A percentile compares a stretch with the other conserved stretches of the same genome.
These are phyloP conservation scores for Zoysia japonica DNA, from an alignment of 176 grass and related monocot species.

Conservation along the genomic window DNA sequence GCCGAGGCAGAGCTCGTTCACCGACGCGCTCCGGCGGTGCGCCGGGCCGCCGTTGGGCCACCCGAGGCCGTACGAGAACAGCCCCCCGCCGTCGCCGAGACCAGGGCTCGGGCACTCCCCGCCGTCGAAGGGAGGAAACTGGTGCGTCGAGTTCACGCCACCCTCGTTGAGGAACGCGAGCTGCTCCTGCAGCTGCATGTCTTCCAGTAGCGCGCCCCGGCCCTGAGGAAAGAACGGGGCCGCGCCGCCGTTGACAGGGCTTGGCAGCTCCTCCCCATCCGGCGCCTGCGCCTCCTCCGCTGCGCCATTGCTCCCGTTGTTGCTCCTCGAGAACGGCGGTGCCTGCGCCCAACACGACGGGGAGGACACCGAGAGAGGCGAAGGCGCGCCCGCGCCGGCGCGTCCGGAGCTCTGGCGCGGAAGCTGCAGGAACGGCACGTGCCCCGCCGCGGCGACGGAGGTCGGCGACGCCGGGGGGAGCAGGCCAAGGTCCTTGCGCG, in stretches of 20 bases:
- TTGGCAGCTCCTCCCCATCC: conserved; percentile 52
- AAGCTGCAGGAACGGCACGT: conserved; percentile 50
- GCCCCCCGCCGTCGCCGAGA: conserved; percentile 24
- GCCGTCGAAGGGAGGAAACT: conserved; percentile 27
- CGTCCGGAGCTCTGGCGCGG: conserved; percentile 64
- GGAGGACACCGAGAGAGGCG: conserved; percentile 57
- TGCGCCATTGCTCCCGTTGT: conserved; percentile 47
- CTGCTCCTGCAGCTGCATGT: conserved; percentile 80
- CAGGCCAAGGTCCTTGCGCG: conserved; percentile 69
- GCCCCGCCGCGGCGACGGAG: neutral
- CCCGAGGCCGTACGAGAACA: conserved; percentile 49
- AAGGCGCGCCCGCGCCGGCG: conserved; percentile 36
- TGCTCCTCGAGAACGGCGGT: conserved; percentile 61
- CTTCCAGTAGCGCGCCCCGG: conserved; percentile 40
- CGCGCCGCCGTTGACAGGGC: conserved; percentile 39
- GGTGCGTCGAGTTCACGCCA: conserved; percentile 30
- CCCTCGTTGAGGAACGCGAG: conserved; percentile 70
- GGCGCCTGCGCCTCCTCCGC: conserved; percentile 37
- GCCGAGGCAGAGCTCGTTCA: conserved; percentile 64
- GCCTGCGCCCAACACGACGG: conserved; percentile 62
- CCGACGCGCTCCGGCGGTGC: conserved; percentile 69
- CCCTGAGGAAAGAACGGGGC: conserved; percentile 50
- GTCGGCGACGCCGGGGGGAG: conserved; percentile 47
- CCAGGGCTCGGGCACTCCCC: conserved; percentile 51
- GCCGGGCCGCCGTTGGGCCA: conserved; percentile 45